Evolutionary conservation across 352 stramenopile species (phyloP), one percentile per base, ranked within the genome.

Genomic region (Phytopythium oedochilum): DNA sequence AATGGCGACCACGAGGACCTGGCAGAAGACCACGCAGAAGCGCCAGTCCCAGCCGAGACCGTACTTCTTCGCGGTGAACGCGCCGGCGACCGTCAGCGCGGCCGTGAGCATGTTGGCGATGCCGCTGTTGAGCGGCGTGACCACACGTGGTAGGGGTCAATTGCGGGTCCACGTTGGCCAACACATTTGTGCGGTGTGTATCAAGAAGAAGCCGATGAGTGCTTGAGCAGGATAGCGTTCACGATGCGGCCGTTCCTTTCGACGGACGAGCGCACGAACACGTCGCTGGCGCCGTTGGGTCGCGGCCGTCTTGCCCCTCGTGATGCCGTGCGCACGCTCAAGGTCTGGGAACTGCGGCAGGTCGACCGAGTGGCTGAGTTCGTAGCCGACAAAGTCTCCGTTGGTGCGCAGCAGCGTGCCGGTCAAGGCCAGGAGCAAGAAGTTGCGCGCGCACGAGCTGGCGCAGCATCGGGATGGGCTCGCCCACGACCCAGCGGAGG

Each of bases 1-100:
- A 83, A 83, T n/a, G n/a, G n/a, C n/a, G n/a, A 87, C 67, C 32
- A 84, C 68, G 4, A 52, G 40, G 29, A 83, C 28, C 40, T 79
- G 58, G 20, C 58, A 65, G 12, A 60, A 18, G 18, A 79, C 64
- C 40, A 84, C 68, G n/a, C 36, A 22, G 36, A 20, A 15, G 43
- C 43, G 1, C 22, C 43, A 31, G 8, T 22, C 3, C 28, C 43
- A 26, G 43, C 55, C 46, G 17, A 87, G 55, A 15, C 73, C 73
- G 49, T 63, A 71, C 31, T 60, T 72, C 50, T 72, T 71, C 14
- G 81, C 58, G 17, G 68, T 32, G 17, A 48, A 76, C 18, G 64
- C 62, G 32, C 59, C 63, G 5, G 56, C 23, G 32, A 75, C 51
- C 2, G 70, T 71, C 35, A 86, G 34, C n/a, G 81, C 22, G 9